Evolutionary conservation across 2,329 filamentous ascomycete genomes (phyloP), one percentile per base, ranked within the genome.

Genomic region (Colletotrichum higginsianum): DNA sequence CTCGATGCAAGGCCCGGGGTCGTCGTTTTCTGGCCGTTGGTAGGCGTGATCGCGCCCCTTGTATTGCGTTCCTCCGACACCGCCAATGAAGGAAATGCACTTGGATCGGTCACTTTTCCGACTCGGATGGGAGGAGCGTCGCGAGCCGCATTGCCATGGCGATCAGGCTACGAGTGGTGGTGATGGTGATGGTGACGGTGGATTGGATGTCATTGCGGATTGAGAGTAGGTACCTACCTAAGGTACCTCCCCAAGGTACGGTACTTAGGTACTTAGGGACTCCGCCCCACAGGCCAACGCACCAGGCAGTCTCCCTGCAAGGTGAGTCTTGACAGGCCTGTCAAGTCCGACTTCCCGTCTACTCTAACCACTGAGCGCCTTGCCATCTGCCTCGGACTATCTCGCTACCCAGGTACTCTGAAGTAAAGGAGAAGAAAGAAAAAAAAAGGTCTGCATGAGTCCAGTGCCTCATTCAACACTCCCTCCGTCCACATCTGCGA

Each of bases 101-200:
- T 42, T n/a, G 35, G 58, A 71, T 68, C 68, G 58, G 53, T 71
- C 68, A 68, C 21, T 68, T 71, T 38, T 57, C 50, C 46, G 30
- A 64, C 47, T 60, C 38, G 7, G 40, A 68, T 63, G 68, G 40
- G 44, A 68, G 65, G 65, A 53, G 35, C 68, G 58, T 60, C 53
- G 58, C 65, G 68, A 61, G 65, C 58, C 68, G 68, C 53, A 68
- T 60, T 53, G 58, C 58, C 64, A 55, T 30, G 68, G 38, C 52
- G 52, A 46, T 61, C 58, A 68, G 58, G 52, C 64, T 67, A 56
- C 53, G 26, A 46, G 58, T 53, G 40, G 60, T 23, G 26, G 26
- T 50, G 60, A 15, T 40, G 52, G 16, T 62, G 60, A 42, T 18
- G 35, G 35, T 38, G 35, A 38, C 15, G 4, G 38, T 42, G 55